A percentile compares a stretch with the other conserved stretches of the same genome.
These are phyloP conservation scores for Aquanectria penicillioides DNA, from an alignment of 2,329 filamentous ascomycete species.

Conservation along the genomic window DNA sequence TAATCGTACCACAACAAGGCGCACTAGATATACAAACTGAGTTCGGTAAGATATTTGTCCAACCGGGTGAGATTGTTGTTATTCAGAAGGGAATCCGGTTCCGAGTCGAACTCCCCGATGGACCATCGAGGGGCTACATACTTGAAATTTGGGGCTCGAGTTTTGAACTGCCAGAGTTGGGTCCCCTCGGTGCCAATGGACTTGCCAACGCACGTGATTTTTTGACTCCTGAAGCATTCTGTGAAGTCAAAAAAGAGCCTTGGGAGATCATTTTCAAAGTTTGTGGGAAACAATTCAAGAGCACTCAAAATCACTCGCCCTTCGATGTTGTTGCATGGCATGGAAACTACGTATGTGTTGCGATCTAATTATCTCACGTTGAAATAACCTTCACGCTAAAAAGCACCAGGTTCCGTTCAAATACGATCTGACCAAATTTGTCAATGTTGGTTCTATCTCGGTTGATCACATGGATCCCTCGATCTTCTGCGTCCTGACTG, in stretches of 20 bases:
- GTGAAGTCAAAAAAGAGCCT: constrained; percentile 61
- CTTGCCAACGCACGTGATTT: constrained; percentile 75
- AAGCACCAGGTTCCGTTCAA: constrained; percentile 68
- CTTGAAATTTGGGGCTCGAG: constrained; percentile 73
- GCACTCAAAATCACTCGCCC: constrained; percentile 70
- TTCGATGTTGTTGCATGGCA: constrained; percentile 80
- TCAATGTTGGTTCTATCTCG: constrained; percentile 58
- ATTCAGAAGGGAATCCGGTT: constrained; percentile 72
- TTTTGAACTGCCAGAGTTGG: constrained; percentile 73
- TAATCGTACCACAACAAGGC: constrained; percentile 73
- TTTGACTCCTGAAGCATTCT: constrained; percentile 67
- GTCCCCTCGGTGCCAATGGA: constrained; percentile 72
- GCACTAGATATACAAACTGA: constrained; percentile 75
- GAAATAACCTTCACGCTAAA: no score
- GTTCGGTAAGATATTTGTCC: constrained; percentile 70
- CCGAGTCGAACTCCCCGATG: constrained; percentile 50
- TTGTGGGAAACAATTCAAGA: constrained; percentile 67
- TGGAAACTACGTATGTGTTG: constrained; percentile 75
- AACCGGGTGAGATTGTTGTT: constrained; percentile 74
- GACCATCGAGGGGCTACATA: constrained; percentile 72
- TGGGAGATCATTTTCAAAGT: constrained; percentile 72
- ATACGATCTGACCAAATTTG: constrained; percentile 65
- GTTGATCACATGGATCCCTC: constrained; percentile 73
- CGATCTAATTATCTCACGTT: no score
- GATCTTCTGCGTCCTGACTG: constrained; percentile 73